Evolutionary conservation across 2,329 filamentous ascomycete species (phyloP).

Genomic region (Emergomyces africanus): DNA sequence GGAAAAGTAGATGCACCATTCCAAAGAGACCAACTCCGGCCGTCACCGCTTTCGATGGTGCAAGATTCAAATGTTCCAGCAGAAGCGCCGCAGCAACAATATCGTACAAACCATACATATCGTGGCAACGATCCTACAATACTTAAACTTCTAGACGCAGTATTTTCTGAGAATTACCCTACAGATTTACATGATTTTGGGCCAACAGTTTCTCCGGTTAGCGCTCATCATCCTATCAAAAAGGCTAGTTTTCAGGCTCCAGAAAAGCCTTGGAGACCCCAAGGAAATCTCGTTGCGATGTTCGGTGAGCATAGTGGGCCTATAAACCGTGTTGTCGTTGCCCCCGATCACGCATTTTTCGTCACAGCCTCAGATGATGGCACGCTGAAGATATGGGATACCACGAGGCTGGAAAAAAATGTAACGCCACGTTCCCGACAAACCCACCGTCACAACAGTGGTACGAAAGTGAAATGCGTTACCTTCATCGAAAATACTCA

Average conservation of each 20-base stretch:
- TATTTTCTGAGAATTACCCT: conserved; percentile 58
- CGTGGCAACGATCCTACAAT: conserved; percentile 58
- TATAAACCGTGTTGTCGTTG: conserved; percentile 67
- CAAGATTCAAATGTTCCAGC: conserved; percentile 14
- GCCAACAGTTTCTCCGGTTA: conserved; percentile 61
- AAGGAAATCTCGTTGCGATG: conserved; percentile 71
- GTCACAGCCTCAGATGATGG: conserved; percentile 88
- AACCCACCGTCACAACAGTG: conserved; percentile 62
- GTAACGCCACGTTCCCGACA: conserved; percentile 77
- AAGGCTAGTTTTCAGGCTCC: conserved; percentile 40
- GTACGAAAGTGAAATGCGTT: conserved; percentile 62
- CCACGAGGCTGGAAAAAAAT: conserved; percentile 77
- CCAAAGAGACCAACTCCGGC: conserved; percentile 24
- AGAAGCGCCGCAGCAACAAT: conserved; percentile 28
- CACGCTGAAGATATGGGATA: conserved; percentile 86
- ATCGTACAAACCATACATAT: conserved; percentile 66
- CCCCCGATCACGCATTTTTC: conserved; percentile 90
- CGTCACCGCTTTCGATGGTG: conserved; percentile 26
- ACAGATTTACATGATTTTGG: conserved; percentile 55
- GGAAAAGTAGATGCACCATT: conserved; percentile 48
- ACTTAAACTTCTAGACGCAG: conserved; percentile 59
- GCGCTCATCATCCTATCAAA: conserved; percentile 39
- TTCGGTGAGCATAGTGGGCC: conserved; percentile 78
- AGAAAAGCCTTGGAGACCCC: conserved; percentile 65
- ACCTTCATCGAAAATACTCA: conserved; percentile 92